Conservation (phyloP, 176 grass and related monocot species). For the Triticum dicoccoides region DNA sequence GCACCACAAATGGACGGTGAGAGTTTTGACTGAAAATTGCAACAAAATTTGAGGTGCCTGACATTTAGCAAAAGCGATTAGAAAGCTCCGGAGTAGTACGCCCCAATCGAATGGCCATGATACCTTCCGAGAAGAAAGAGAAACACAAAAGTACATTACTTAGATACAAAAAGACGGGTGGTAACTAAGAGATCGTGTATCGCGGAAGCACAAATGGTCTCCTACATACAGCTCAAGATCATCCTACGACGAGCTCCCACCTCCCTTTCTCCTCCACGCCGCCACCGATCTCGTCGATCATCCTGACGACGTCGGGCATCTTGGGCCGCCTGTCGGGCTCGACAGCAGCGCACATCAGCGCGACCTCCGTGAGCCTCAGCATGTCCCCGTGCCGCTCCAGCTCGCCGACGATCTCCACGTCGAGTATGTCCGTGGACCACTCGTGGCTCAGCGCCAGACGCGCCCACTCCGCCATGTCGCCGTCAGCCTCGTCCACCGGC, state of each 20-base stretch:
- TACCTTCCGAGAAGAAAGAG: not conserved
- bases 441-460: slow-evolving; percentile 73
- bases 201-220: not conserved
- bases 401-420: slow-evolving; percentile 74
- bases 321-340: slow-evolving; percentile 68
- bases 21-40: too few species aligned
- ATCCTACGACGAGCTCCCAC: not conserved
- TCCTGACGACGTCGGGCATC: slow-evolving; percentile 58
- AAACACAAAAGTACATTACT: not conserved
- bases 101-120: not conserved
- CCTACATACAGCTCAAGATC: not conserved
- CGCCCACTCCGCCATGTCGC: slow-evolving; percentile 76
- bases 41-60: too few species aligned
- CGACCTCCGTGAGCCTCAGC: slow-evolving; percentile 78
- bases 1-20: too few species aligned
- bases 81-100: too few species aligned
- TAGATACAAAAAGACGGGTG: not conserved
- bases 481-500: slow-evolving; percentile 58
- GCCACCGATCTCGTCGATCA: slow-evolving; percentile 63
- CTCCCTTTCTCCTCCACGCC: slow-evolving; percentile 15
- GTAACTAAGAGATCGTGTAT: not conserved
- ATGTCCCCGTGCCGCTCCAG: slow-evolving; percentile 64
- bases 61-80: too few species aligned
- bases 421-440: slow-evolving; percentile 90
- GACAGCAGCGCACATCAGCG: slow-evolving; percentile 60